Base-by-base conservation (phyloP, 257 asterid species). In the Ballota nigra region DNA sequence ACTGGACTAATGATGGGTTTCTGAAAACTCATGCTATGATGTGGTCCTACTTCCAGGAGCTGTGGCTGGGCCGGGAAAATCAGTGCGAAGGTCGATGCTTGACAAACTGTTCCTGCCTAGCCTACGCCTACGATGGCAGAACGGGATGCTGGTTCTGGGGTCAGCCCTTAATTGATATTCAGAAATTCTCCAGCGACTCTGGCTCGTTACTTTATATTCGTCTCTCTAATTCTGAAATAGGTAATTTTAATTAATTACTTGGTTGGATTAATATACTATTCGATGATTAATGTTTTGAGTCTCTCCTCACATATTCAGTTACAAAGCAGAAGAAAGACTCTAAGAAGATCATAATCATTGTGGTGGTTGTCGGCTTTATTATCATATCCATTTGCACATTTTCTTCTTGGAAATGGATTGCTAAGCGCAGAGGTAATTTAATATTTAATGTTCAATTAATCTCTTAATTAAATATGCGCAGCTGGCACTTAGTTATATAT, bases 111-210 rank as follows among this genome's bases (percentile, higher is more conserved):
- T 82, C 89, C 2, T 87, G 93, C 76, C 43, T 83, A 11, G 93
- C 90, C 5, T 85, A 87, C 70, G 85, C 75, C 15, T 68, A 45
- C 45, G 79, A 71, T 55, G 33, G 0, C 41, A 87, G 73, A 22
- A 79, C 65, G 23, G 88, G 89, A 1, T 89, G 96, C 34, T 40
- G 83, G 82, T 70, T 80, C 19, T 89, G 96, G 96, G 63, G 40
- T 3, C 71, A 65, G 0, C 31, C 56, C 26, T 68, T 91, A 24
- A 57, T 88, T 31, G 85, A 84, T 53, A 36, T 79, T 33, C 88
- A 81, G 67, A 71, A 73, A 28, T 85, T 85, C 8, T 55, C 69
- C 3, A 23, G 70, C 7, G 79, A 62, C 8, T 22, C 29, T 0
- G 96, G 83, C 11, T 55, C 81, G 4, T 28, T 28, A 1, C 33